These are phyloP conservation scores for Penicillium goetzii DNA, from an alignment of 495 filamentous ascomycete species.

Conservation along the genomic window DNA sequence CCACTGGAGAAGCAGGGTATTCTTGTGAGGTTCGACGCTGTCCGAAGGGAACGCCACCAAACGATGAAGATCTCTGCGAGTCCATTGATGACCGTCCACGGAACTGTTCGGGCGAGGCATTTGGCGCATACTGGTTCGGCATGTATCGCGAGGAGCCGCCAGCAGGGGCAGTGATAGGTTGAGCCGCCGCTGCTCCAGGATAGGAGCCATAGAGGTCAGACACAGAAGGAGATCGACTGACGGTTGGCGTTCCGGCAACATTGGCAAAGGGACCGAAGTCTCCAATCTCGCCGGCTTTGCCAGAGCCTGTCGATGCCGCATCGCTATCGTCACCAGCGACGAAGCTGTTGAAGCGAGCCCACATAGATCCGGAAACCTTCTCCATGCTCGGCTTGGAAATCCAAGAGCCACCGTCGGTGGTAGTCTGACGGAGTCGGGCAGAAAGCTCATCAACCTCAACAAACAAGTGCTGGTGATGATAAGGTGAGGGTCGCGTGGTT, in stretches of 20 bases:
- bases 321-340: conserved; percentile 88
- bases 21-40: conserved; percentile 51
- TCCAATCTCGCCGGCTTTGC: conserved; percentile 52
- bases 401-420: conserved; percentile 74
- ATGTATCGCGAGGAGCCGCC: conserved; percentile 65
- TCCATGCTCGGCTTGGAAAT: conserved; percentile 94
- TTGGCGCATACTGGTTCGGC: conserved; percentile 56
- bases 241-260: conserved; percentile 75
- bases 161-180: conserved; percentile 43
- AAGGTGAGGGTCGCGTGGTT: conserved; percentile 79
- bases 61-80: conserved; percentile 48
- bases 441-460: conserved; percentile 79
- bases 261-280: conserved; percentile 81
- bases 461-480: conserved; percentile 77
- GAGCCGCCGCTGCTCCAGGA: conserved; percentile 39
- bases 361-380: conserved; percentile 85
- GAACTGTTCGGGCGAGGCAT: conserved; percentile 53
- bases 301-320: conserved; percentile 59
- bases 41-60: conserved; percentile 30
- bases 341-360: conserved; percentile 91
- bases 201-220: conserved; percentile 75
- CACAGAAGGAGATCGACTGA: conserved; percentile 79
- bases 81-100: conserved; percentile 51
- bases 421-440: conserved; percentile 79
- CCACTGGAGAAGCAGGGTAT: conserved; percentile 36